Conservation (phyloP, 1,284 basidiomycete species). For the Cutaneotrichosporon sp. region DNA sequence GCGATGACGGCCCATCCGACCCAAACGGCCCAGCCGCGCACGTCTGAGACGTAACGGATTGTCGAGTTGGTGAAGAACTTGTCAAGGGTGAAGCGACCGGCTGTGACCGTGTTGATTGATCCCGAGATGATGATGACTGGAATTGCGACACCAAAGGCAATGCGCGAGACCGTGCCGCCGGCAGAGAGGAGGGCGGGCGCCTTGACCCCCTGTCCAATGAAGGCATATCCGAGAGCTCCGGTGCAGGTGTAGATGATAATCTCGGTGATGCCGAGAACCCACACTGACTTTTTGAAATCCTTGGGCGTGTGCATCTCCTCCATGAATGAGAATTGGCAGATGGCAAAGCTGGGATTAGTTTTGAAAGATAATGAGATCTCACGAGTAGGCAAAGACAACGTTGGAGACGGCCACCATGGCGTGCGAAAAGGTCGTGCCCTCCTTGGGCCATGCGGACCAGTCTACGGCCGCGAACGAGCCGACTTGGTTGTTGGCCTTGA, state of each 20-base stretch:
- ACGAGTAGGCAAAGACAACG: constrained; percentile 39
- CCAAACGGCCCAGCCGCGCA: constrained; percentile 57
- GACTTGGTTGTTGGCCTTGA: constrained; percentile 19
- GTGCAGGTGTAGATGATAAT: constrained; percentile 35
- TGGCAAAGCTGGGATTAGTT: constrained; percentile 13
- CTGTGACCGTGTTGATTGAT: constrained; percentile 24
- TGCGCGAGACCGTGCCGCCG: constrained; percentile 17
- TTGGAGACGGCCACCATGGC: constrained; percentile 41
- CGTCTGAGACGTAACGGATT: constrained; percentile 39
- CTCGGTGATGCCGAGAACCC: constrained; percentile 38
- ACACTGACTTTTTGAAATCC: constrained; percentile 36
- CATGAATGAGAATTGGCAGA: constrained; percentile 29
- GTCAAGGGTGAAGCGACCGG: constrained; percentile 23
- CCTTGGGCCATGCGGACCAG: constrained; percentile 36
- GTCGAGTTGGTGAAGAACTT: constrained; percentile 12
- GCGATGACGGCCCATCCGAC: constrained; percentile 34
- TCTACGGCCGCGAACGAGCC: constrained; percentile 32
- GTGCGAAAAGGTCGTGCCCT: constrained; percentile 31
- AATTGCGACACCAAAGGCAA: constrained; percentile 26
- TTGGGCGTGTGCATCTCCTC: constrained; percentile 25
- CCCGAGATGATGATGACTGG: constrained; percentile 29
- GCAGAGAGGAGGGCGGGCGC: constrained; percentile 23
- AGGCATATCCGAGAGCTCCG: constrained; percentile 32
- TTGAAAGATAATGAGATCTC: not conserved
- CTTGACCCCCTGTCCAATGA: constrained; percentile 22